A percentile compares a stretch with the other conserved stretches of the same genome.
phyloP scores from a whole-genome alignment of 176 grass and related monocot species.

The Thinopyrum elongatum region DNA sequence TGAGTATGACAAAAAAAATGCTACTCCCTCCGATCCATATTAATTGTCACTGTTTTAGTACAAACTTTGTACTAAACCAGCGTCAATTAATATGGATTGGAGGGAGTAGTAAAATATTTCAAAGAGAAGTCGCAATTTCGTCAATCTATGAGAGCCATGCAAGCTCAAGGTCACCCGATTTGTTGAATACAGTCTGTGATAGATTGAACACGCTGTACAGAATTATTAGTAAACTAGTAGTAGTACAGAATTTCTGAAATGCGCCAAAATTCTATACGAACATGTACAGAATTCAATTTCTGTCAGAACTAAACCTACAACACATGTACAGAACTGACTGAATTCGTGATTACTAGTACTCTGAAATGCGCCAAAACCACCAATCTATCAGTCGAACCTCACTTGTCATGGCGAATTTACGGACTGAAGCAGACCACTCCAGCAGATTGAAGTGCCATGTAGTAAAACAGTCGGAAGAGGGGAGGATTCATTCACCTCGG shows the following conservation, averaged over 20 bases:
- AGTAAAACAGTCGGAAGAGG: background rate
- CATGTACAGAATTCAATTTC: too few species aligned
- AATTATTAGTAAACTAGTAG: too few species aligned
- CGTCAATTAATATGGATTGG: too few species aligned
- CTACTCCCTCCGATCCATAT: background rate
- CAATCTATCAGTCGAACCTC: too few species aligned
- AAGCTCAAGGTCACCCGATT: background rate
- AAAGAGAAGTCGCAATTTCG: background rate
- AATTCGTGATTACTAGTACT: background rate
- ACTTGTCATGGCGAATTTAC: background rate
- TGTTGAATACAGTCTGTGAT: background rate
- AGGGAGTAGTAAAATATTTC: background rate
- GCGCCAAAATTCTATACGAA: too few species aligned
- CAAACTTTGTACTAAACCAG: too few species aligned
- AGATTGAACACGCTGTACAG: too few species aligned
- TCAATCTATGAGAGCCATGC: background rate
- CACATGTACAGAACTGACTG: background rate
- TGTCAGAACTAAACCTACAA: background rate
- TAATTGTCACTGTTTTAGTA: too few species aligned
- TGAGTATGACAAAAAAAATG: background rate
- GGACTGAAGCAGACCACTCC: background rate
- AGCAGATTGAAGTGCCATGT: background rate
- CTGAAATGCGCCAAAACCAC: background rate
- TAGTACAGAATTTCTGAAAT: too few species aligned
- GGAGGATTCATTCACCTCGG: conserved; percentile 51